These are phyloP conservation scores for Alternaria postmessia DNA, from an alignment of 2,329 filamentous ascomycete species.

Conservation along the genomic window DNA sequence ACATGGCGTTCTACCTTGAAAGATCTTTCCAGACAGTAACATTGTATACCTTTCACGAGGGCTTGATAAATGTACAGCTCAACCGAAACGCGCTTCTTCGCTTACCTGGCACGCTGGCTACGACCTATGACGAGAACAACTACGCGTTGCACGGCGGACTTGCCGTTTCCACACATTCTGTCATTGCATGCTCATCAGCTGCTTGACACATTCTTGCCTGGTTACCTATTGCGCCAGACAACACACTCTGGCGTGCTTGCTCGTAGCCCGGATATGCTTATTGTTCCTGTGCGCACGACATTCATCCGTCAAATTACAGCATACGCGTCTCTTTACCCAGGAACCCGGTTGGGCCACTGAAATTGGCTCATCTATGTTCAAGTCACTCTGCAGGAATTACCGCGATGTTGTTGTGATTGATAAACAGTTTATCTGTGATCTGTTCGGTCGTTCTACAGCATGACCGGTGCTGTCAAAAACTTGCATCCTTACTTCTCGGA, in stretches of 20 bases:
- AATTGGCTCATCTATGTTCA: conserved; percentile 1
- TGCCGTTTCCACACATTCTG: not conserved
- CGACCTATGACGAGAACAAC: not conserved
- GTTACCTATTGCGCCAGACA: not conserved
- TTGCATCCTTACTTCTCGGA: not conserved
- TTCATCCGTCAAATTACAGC: conserved; percentile 4
- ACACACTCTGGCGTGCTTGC: not conserved
- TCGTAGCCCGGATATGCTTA: not conserved
- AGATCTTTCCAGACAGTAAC: too few relatives aligned
- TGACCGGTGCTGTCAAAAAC: not conserved
- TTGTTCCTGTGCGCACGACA: not conserved
- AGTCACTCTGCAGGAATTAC: not conserved
- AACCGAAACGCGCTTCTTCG: not conserved
- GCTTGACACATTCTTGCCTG: not conserved
- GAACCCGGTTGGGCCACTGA: not conserved
- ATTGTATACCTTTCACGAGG: too few relatives aligned
- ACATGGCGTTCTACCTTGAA: too few relatives aligned
- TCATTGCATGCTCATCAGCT: not conserved
- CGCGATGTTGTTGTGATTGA: not conserved
- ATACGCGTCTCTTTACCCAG: conserved; percentile 2
- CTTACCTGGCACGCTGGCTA: not conserved
- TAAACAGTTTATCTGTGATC: not conserved
- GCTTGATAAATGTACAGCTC: too few relatives aligned
- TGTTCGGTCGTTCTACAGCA: not conserved
- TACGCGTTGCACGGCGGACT: not conserved